Conservation (phyloP, 2,329 filamentous ascomycete species). For the Alternaria conjuncta region DNA sequence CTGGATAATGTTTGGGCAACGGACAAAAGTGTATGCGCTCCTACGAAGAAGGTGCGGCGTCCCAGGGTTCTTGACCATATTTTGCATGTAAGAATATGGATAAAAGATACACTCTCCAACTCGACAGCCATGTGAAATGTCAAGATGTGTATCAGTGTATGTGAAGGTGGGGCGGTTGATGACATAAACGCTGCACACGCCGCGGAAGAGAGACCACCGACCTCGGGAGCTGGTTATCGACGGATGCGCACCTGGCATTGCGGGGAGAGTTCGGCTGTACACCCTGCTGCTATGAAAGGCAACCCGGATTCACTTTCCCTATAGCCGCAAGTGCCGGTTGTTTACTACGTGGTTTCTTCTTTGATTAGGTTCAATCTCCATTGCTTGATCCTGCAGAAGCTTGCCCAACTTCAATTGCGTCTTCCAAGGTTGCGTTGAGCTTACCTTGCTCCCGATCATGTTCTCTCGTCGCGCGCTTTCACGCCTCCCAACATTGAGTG, state of each 20-base stretch:
- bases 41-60: too few relatives aligned
- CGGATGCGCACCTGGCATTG: not conserved
- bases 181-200: not conserved
- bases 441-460: slow-evolving; percentile 39
- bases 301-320: slow-evolving; percentile 23
- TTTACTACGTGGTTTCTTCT: slow-evolving; percentile 1
- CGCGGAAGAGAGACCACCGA: not conserved
- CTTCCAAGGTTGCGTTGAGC: slow-evolving; percentile 5
- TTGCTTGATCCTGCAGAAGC: not conserved
- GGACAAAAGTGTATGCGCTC: too few relatives aligned
- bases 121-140: not conserved
- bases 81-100: not conserved
- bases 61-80: not conserved
- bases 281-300: not conserved
- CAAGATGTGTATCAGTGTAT: not conserved
- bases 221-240: slow-evolving; percentile 10
- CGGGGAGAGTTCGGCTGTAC: slow-evolving; percentile 2
- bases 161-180: not conserved
- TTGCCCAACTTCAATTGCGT: not conserved
- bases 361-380: not conserved
- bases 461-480: slow-evolving; percentile 55
- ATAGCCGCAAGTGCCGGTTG: slow-evolving; percentile 14
- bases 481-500: slow-evolving; percentile 51
- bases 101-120: not conserved
- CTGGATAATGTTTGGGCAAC: not conserved